Percentiles rank a stretch among this genome's conserved stretches.
phyloP scores from a whole-genome alignment of 2,329 filamentous ascomycete species.

The Colletotrichum phormii region DNA sequence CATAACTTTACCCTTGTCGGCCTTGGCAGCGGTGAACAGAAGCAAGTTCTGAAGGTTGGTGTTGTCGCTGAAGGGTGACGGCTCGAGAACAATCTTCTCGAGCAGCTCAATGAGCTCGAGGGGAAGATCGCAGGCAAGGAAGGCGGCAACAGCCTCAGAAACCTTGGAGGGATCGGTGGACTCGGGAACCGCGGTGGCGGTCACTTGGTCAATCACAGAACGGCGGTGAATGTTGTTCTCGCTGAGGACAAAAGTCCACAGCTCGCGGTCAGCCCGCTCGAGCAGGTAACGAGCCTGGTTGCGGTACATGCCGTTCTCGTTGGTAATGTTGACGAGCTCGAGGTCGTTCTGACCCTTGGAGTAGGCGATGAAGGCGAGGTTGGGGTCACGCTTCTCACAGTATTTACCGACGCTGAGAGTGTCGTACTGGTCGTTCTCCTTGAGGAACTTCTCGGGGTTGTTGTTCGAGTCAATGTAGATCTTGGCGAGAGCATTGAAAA shows the following conservation, averaged over 20 bases:
- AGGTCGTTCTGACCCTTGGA: conserved; percentile 97
- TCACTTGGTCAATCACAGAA: conserved; percentile 95
- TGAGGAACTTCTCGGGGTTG: conserved; percentile 96
- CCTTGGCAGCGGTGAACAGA: conserved; percentile 96
- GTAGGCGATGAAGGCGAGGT: conserved; percentile 94
- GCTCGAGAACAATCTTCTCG: conserved; percentile 99
- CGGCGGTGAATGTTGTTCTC: conserved; percentile 96
- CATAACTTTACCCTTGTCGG: conserved; percentile 94
- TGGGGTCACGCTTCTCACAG: conserved; percentile 98
- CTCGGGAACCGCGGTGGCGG: conserved; percentile 92
- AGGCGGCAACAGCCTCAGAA: conserved; percentile 91
- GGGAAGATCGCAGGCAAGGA: conserved; percentile 91
- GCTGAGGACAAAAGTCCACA: conserved; percentile 95
- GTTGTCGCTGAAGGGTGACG: conserved; percentile 98
- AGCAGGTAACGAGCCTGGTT: conserved; percentile 96
- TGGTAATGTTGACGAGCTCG: conserved; percentile 97
- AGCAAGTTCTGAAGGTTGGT: conserved; percentile 95
- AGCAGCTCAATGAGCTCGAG: conserved; percentile 95
- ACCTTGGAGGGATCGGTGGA: conserved; percentile 95
- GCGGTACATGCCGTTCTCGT: conserved; percentile 99
- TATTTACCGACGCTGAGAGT: conserved; percentile 94
- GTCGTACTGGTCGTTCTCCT: conserved; percentile 97
- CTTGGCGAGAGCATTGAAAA: conserved; percentile 97
- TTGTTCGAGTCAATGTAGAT: conserved; percentile 99
- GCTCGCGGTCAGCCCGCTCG: conserved; percentile 87